Evolutionary conservation across 2,329 filamentous ascomycete species (phyloP), one percentile per base, ranked within the genome.

Genomic region (Pseudogymnoascus sp.): DNA sequence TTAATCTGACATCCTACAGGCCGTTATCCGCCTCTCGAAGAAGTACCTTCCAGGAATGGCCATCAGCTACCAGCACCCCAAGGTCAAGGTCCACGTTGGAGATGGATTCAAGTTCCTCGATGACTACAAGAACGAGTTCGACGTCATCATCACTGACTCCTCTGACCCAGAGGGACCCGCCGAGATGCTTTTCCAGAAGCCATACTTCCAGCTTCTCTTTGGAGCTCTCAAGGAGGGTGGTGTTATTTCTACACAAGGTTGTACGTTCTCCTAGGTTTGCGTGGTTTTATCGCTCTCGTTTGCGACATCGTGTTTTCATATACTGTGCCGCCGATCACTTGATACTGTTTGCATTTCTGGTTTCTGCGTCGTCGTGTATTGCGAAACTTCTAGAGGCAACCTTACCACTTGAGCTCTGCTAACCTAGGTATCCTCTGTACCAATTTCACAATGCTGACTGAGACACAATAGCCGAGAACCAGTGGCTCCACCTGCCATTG

Each of bases 241-340:
- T 82, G 92, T 99, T 76, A 98, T 99, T 81, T 93, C 92, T 80
- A 99, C 95, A 77, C 95, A 99, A 97, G 95, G 95, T 99, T 96
- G 92, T 96, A 92, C 85, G 92, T 91, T 83, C 87, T 88, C 87
- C 85, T 86, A 82, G 84, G 69, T 72, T 65, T 63, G 67, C 67
- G 67, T 69, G 65, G 65, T 63, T 69, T 68, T 66, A 31, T 61
- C 60, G 37, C 23, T 19, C 16, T 34, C 13, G n/a, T 57, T 34
- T 57, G 51, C 28, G n/a, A 34, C 25, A 19, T 57, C 28, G 28
- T 57, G 51, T 57, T 19, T 57, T 57, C 51, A 19, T 31, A 31
- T 34, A 34, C 28, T 28, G 25, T 19, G 10, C 5, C 51, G 25
- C 21, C n/a, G 51, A 57, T 34, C 51, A 57, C 51, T 13, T 57